Conservation (phyloP, 345 rosid genomes). For the Lumnitzera littorea region DNA sequence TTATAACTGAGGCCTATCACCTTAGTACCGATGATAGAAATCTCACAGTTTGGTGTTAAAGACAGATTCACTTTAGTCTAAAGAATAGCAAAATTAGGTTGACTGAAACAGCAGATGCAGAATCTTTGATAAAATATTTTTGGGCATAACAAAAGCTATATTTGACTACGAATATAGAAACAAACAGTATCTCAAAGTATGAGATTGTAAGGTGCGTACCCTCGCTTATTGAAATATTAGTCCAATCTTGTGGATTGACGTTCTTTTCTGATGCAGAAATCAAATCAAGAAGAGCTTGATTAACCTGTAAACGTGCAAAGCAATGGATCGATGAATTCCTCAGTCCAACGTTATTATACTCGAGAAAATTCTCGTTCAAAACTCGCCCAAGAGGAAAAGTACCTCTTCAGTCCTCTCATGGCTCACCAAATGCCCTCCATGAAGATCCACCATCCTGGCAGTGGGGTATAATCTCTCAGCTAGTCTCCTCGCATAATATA, state of each 20-base stretch:
- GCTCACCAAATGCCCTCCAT: conserved; percentile 95
- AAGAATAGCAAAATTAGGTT: no score
- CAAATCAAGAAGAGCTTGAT: conserved; percentile 70
- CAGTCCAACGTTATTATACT: neutral
- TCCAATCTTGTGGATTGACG: conserved; percentile 62
- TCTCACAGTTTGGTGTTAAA: no score
- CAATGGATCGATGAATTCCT: neutral
- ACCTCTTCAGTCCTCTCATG: conserved; percentile 93
- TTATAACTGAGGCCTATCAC: neutral
- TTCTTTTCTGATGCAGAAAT: conserved; percentile 52
- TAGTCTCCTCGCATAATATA: conserved; percentile 71
- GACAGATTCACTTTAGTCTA: no score
- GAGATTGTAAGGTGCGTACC: no score
- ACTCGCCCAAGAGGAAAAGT: neutral
- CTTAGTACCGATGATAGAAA: no score
- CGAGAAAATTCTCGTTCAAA: no score
- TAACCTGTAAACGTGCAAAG: conserved; percentile 53
- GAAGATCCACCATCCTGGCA: conserved; percentile 92
- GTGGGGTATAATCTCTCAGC: conserved; percentile 75
- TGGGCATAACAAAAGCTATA: no score
- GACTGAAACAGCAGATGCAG: no score
- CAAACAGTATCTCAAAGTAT: no score
- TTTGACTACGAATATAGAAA: no score
- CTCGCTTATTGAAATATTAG: conserved; percentile 37
- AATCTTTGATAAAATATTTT: no score